Evolutionary conservation across 495 filamentous ascomycete species (phyloP).

Genomic region (Aspergillus bridgeri): DNA sequence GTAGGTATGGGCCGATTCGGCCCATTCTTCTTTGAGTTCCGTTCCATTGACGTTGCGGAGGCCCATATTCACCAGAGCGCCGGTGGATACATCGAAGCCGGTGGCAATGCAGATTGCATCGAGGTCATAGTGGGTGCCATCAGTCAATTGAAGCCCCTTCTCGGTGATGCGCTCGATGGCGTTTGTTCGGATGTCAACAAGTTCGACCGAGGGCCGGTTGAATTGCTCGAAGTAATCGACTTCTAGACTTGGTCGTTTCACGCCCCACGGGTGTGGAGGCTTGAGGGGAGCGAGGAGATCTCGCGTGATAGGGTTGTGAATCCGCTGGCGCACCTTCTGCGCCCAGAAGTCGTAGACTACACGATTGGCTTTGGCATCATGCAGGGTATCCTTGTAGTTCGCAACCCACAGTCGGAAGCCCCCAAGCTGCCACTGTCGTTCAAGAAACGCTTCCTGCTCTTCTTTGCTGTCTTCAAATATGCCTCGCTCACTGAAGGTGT

Average conservation of each 20-base stretch:
- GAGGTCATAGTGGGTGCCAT: conserved; percentile 42
- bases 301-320: conserved; percentile 45
- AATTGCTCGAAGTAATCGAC: conserved; percentile 56
- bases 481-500: conserved; percentile 34
- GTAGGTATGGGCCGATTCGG: conserved; percentile 39
- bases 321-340: conserved; percentile 46
- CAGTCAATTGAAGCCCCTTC: conserved; percentile 39
- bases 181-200: conserved; percentile 50
- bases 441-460: conserved; percentile 45
- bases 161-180: conserved; percentile 46
- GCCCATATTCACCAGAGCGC: conserved; percentile 48
- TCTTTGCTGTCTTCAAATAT: conserved; percentile 47
- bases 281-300: conserved; percentile 54
- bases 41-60: conserved; percentile 41
- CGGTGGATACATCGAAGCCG: conserved; percentile 53
- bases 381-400: conserved; percentile 49
- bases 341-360: conserved; percentile 56
- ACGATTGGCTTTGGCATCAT: conserved; percentile 45
- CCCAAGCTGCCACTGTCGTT: conserved; percentile 43
- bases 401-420: conserved; percentile 53
- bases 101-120: conserved; percentile 55
- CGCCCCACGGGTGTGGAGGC: conserved; percentile 50
- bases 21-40: conserved; percentile 47
- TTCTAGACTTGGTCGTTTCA: conserved; percentile 55
- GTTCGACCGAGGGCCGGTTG: conserved; percentile 50